These are phyloP conservation scores for Leucosporidium creatinivorum DNA, from an alignment of 768 basidiomycete genomes.

Conservation along the genomic window DNA sequence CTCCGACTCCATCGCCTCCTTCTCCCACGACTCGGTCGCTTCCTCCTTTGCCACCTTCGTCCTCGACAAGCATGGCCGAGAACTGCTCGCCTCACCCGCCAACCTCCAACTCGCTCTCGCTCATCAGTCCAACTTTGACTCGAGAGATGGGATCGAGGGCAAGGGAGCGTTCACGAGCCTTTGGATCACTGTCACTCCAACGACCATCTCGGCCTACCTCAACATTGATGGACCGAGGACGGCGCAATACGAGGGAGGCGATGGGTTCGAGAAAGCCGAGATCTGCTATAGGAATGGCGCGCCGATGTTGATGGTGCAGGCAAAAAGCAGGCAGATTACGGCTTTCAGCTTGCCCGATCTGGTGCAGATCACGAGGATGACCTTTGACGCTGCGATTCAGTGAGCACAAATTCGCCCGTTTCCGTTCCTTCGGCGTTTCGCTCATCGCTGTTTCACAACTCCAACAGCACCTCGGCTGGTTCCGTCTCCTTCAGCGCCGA, in stretches of 20 bases:
- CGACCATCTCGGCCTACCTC: slow-evolving; percentile 17
- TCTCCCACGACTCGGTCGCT: slow-evolving; percentile 43
- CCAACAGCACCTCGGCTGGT: slow-evolving; percentile 20
- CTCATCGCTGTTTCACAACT: not conserved
- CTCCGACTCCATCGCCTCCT: slow-evolving; percentile 40
- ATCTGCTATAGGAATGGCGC: slow-evolving; percentile 17
- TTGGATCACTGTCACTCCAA: slow-evolving; percentile 23
- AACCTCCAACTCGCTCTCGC: slow-evolving; percentile 23
- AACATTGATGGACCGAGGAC: slow-evolving; percentile 28
- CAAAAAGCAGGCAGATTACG: slow-evolving; percentile 8
- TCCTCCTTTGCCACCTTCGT: slow-evolving; percentile 41
- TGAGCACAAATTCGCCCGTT: not conserved
- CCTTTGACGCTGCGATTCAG: slow-evolving; percentile 22
- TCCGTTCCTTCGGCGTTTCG: not conserved
- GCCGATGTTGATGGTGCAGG: slow-evolving; percentile 20
- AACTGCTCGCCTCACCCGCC: slow-evolving; percentile 11
- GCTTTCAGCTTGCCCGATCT: slow-evolving; percentile 20
- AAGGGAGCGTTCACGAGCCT: slow-evolving; percentile 24
- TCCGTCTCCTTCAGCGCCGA: slow-evolving; percentile 15
- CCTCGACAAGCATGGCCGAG: slow-evolving; percentile 38
- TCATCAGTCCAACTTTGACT: slow-evolving; percentile 13
- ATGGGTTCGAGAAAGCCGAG: slow-evolving; percentile 8
- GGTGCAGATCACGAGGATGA: slow-evolving; percentile 7
- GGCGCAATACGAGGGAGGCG: slow-evolving; percentile 19
- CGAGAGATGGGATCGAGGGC: slow-evolving; percentile 8